A percentile compares a stretch with the other conserved stretches of the same genome.
Conservation (phyloP, 1,139 yeast species). For the Geotrichum cucujoidarum region DNA sequence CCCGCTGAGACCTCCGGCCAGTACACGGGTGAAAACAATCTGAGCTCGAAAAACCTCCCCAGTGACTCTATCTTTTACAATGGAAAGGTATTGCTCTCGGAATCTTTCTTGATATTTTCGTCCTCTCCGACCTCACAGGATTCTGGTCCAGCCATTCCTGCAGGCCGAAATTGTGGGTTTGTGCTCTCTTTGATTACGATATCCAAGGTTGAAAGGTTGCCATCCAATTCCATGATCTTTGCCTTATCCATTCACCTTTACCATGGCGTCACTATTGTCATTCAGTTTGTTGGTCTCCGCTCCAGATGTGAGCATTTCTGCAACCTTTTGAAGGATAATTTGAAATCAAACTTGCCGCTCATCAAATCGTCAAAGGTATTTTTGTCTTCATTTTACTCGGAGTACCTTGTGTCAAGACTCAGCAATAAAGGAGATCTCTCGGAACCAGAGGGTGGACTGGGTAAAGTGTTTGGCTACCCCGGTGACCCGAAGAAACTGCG, state of each 20-base stretch:
- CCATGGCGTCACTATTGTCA: conserved; percentile 56
- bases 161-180: conserved; percentile 55
- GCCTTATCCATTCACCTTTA: conserved; percentile 69
- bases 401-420: conserved; percentile 54
- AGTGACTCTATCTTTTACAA: conserved; percentile 37
- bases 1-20: conserved; percentile 28
- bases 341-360: conserved; percentile 60
- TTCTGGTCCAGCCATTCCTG: conserved; percentile 5
- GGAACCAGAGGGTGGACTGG: conserved; percentile 79
- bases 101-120: conserved; percentile 67
- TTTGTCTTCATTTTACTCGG: conserved; percentile 74
- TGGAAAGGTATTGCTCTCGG: conserved; percentile 66
- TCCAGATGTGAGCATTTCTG: conserved; percentile 81
- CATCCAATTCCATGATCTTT: conserved; percentile 71
- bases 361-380: conserved; percentile 58
- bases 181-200: conserved; percentile 71
- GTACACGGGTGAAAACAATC: conserved; percentile 27
- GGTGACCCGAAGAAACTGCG: conserved; percentile 75
- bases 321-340: conserved; percentile 53
- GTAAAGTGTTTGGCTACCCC: conserved; percentile 77
- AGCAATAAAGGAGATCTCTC: conserved; percentile 17
- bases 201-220: conserved; percentile 80
- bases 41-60: conserved; percentile 29
- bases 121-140: conserved; percentile 55
- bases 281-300: conserved; percentile 74